These are phyloP conservation scores for Bretschneidera sinensis DNA, from an alignment of 345 rosid species.

Conservation along the genomic window DNA sequence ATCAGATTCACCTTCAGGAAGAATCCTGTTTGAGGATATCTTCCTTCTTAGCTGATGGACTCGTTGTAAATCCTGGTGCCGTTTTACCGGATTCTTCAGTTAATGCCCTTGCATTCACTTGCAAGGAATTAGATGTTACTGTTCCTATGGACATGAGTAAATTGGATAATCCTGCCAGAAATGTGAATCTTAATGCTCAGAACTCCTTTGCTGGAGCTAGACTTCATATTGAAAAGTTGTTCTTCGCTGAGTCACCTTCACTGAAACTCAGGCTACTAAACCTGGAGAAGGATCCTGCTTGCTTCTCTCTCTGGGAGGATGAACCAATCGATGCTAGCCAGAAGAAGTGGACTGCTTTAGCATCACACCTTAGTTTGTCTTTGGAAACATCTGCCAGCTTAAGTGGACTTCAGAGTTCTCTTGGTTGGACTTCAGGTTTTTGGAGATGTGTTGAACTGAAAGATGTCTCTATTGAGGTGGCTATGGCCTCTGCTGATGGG, in stretches of 20 bases:
- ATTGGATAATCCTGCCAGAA: slow-evolving; percentile 29
- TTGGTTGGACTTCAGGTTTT: slow-evolving; percentile 36
- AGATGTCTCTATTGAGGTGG: slow-evolving; percentile 64
- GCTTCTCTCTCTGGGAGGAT: slow-evolving; percentile 83
- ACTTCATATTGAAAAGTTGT: slow-evolving; percentile 78
- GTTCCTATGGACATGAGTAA: slow-evolving; percentile 64
- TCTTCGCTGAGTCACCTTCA: slow-evolving; percentile 79
- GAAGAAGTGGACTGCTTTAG: slow-evolving; percentile 81
- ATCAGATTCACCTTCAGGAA: slow-evolving; percentile 91
- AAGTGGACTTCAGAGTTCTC: slow-evolving; percentile 27
- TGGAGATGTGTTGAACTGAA: slow-evolving; percentile 87
- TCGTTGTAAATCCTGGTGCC: slow-evolving; percentile 77
- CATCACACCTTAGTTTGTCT: slow-evolving; percentile 61
- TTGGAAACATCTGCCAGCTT: slow-evolving; percentile 58
- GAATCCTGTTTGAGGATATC: slow-evolving; percentile 93
- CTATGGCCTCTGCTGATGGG: slow-evolving; percentile 96
- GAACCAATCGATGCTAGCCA: slow-evolving; percentile 97
- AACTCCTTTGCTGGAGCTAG: slow-evolving; percentile 77
- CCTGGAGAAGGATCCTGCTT: slow-evolving; percentile 96
- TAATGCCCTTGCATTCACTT: slow-evolving; percentile 53
- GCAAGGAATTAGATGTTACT: slow-evolving; percentile 71
- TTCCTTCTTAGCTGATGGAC: slow-evolving; percentile 95
- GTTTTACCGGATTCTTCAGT: slow-evolving; percentile 73
- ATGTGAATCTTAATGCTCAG: slow-evolving; percentile 27
- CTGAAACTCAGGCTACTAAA: slow-evolving; percentile 67